Evolutionary conservation across 2,329 filamentous ascomycete species (phyloP).

Genomic region (Hypoxylon sp.): DNA sequence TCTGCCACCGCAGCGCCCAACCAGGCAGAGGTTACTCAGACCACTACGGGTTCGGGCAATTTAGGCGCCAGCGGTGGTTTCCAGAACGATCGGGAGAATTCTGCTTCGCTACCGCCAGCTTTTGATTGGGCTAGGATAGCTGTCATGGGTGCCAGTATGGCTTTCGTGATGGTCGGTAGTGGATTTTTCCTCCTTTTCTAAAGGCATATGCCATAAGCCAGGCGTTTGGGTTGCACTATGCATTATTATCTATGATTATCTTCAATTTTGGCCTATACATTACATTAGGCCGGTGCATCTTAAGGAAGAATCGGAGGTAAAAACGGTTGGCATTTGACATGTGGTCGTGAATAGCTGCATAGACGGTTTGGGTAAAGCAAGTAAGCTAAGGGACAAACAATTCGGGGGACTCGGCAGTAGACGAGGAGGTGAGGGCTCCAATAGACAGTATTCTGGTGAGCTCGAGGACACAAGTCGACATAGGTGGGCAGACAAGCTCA

Average conservation of each 20-base stretch:
- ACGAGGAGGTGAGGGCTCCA: background rate
- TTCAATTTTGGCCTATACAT: slow-evolving; percentile 9
- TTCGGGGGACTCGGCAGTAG: background rate
- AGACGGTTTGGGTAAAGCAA: slow-evolving; percentile 27
- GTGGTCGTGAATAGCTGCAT: slow-evolving; percentile 8
- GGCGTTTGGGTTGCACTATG: slow-evolving; percentile 30
- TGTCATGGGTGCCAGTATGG: slow-evolving; percentile 53
- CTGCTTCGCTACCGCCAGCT: slow-evolving; percentile 35
- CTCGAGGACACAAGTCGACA: background rate
- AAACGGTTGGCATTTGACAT: slow-evolving; percentile 15
- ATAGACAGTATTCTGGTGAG: background rate
- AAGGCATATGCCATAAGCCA: slow-evolving; percentile 11
- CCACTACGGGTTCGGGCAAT: slow-evolving; percentile 48
- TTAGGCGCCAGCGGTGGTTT: slow-evolving; percentile 59
- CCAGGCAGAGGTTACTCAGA: slow-evolving; percentile 52
- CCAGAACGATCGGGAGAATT: slow-evolving; percentile 40
- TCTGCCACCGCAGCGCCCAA: slow-evolving; percentile 63
- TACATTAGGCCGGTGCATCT: slow-evolving; percentile 10
- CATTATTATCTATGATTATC: slow-evolving; percentile 24
- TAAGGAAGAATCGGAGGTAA: slow-evolving; percentile 7
- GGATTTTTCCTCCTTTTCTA: slow-evolving; percentile 53
- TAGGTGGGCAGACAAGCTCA: background rate
- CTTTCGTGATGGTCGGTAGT: slow-evolving; percentile 54
- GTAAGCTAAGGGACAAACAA: slow-evolving; percentile 1
- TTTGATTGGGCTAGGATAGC: slow-evolving; percentile 47